Percentiles rank a stretch among this genome's conserved stretches.
These are phyloP conservation scores for Pyrenophora seminiperda DNA, from an alignment of 2,329 filamentous ascomycete species.

Conservation along the genomic window DNA sequence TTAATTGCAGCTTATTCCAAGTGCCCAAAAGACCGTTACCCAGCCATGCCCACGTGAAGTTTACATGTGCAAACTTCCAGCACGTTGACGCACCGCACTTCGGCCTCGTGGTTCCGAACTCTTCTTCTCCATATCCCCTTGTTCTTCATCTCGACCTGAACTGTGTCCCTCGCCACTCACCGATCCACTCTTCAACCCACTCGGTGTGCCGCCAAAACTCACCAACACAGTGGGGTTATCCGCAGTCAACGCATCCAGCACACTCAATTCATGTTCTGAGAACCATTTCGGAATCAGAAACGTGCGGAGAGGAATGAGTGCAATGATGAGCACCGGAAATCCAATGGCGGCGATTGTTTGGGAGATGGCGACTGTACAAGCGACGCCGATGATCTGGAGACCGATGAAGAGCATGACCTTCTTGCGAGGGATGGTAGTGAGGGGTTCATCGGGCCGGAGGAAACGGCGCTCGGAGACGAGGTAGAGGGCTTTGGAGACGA, in stretches of 20 bases:
- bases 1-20: not conserved
- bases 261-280: conserved; percentile 52
- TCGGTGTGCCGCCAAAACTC: conserved; percentile 56
- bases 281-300: conserved; percentile 58
- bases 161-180: conserved; percentile 13
- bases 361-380: conserved; percentile 59
- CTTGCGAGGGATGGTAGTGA: conserved; percentile 50
- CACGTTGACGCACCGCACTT: conserved; percentile 29
- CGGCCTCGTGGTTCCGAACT: conserved; percentile 9
- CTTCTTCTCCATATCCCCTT: not conserved
- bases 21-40: not conserved
- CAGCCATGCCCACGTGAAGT: not conserved
- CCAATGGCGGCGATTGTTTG: conserved; percentile 63
- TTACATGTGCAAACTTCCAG: conserved; percentile 24
- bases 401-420: conserved; percentile 57
- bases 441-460: conserved; percentile 53
- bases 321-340: conserved; percentile 62
- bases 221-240: conserved; percentile 58
- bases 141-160: conserved; percentile 17
- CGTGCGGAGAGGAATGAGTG: conserved; percentile 60
- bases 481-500: conserved; percentile 56
- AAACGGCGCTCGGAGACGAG: conserved; percentile 55
- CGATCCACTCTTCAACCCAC: conserved; percentile 21
- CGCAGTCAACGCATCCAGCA: conserved; percentile 59
- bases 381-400: conserved; percentile 56